phyloP scores from a whole-genome alignment of 768 basidiomycete genomes.

The Tubosaeta brunneosetosa region DNA sequence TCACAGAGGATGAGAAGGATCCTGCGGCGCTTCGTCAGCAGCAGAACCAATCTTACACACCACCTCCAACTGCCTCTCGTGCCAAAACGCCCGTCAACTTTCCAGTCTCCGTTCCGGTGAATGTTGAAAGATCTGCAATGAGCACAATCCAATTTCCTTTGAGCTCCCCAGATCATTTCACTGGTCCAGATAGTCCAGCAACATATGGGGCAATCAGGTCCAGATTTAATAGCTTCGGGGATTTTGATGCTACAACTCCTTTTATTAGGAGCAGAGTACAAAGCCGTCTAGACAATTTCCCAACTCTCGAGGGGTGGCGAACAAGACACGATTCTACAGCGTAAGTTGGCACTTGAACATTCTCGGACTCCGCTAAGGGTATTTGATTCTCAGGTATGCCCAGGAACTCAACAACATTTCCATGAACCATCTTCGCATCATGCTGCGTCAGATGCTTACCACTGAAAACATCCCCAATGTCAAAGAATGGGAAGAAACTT shows the following conservation, averaged over 20 bases:
- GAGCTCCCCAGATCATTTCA: constrained; percentile 65
- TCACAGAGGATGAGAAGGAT: constrained; percentile 75
- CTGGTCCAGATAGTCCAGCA: constrained; percentile 51
- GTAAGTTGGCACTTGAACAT: constrained; percentile 42
- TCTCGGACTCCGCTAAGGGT: constrained; percentile 2
- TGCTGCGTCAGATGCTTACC: constrained; percentile 87
- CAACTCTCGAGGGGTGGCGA: constrained; percentile 71
- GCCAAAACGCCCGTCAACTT: constrained; percentile 55
- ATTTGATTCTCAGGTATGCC: constrained; percentile 52
- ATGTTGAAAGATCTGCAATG: constrained; percentile 42
- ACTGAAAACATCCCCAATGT: constrained; percentile 78
- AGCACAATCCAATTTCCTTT: constrained; percentile 81
- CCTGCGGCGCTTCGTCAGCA: constrained; percentile 42
- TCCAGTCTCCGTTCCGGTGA: constrained; percentile 49
- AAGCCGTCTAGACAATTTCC: constrained; percentile 61
- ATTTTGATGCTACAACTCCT: constrained; percentile 67
- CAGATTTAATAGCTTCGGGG: constrained; percentile 67
- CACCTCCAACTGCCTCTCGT: constrained; percentile 35
- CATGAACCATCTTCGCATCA: constrained; percentile 83
- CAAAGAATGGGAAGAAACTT: constrained; percentile 82
- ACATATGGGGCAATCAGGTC: constrained; percentile 47
- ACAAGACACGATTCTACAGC: constrained; percentile 86
- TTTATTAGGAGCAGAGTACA: constrained; percentile 84
- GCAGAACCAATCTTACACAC: constrained; percentile 11
- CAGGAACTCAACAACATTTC: constrained; percentile 82